Evolutionary conservation across 495 filamentous ascomycete genomes (phyloP), one percentile per base, ranked within the genome.

Genomic region (Viridothelium virens): DNA sequence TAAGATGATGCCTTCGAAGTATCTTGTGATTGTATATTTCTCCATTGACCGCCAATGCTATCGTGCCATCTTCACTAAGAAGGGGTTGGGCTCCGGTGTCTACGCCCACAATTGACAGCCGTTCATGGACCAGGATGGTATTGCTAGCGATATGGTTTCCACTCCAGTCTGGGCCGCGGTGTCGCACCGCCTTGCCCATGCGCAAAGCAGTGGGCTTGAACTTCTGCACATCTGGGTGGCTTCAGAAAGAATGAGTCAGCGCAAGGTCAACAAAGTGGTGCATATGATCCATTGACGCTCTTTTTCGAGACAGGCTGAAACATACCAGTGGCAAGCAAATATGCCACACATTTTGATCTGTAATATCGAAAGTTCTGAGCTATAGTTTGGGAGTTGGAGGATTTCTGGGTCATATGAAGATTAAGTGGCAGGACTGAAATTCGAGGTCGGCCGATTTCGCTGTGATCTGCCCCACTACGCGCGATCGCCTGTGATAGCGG

Each of bases 1-100:
- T 90, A 73, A 97, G 78, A 36, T 59, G 53, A 67, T 79, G 80
- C 79, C 96, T 97, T 69, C 94, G 87, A 70, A 98, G 80, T 70
- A 96, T 84, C 69, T 92, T 87, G 79, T 98, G 94, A 85, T 98
- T 98, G 83, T 98, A 98, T 77, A 98, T 98, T 78, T 98, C 94
- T 78, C 94, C 94, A 79, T 98, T 98, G 86, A 97, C 94, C 66
- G 94, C 94, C 62, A 98, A 85, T 66, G 91, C 87, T 69, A 98
- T 86, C 68, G 84, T 88, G 64, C 85, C 88, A 74, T 96, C 92
- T 63, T 91, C 86, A 82, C 90, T 97, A 77, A 94, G 87, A 59
- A 98, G 84, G 62, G 94, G 94, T 78, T 98, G 94, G 47, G 94
- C 94, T 73, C 94, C 94, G 72, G 87, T 90, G 78, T 96, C 94